Percentiles rank a stretch among this genome's conserved stretches.
phyloP scores from a whole-genome alignment of 495 filamentous ascomycete species.

The Extremus antarcticus region DNA sequence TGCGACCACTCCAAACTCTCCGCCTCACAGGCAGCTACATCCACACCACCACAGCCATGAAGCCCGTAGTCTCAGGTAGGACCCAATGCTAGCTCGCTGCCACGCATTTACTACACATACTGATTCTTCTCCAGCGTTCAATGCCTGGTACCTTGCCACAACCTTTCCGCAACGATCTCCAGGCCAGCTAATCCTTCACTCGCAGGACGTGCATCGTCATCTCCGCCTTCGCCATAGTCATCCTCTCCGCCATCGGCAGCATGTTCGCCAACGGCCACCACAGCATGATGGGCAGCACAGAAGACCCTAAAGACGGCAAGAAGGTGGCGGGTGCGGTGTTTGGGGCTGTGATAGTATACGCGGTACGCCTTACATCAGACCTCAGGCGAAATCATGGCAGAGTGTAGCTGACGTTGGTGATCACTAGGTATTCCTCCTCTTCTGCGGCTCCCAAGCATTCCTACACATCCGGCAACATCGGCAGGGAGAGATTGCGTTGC shows the following conservation, averaged over 20 bases:
- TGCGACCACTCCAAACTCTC: background rate
- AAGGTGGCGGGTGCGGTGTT: conserved; percentile 76
- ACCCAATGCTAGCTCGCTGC: conserved; percentile 38
- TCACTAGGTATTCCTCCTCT: conserved; percentile 70
- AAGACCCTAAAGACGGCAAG: conserved; percentile 53
- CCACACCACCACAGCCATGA: conserved; percentile 35
- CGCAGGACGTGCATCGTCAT: conserved; percentile 53
- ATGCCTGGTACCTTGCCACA: background rate
- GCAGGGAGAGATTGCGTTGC: conserved; percentile 68
- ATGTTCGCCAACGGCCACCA: conserved; percentile 69
- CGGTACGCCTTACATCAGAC: conserved; percentile 43
- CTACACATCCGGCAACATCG: conserved; percentile 67
- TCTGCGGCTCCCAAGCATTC: conserved; percentile 76
- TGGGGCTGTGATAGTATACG: conserved; percentile 73
- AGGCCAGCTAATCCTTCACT: background rate
- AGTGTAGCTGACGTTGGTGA: background rate
- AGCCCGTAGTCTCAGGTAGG: conserved; percentile 78
- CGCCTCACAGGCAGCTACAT: background rate
- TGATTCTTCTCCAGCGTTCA: conserved; percentile 25
- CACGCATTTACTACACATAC: background rate
- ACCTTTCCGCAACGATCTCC: background rate
- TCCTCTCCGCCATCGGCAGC: conserved; percentile 70
- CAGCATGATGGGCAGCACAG: conserved; percentile 63
- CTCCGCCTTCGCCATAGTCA: conserved; percentile 77
- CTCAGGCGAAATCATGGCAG: background rate